Conservation (phyloP, 495 filamentous ascomycete genomes). For the Amniculicola lignicola region DNA sequence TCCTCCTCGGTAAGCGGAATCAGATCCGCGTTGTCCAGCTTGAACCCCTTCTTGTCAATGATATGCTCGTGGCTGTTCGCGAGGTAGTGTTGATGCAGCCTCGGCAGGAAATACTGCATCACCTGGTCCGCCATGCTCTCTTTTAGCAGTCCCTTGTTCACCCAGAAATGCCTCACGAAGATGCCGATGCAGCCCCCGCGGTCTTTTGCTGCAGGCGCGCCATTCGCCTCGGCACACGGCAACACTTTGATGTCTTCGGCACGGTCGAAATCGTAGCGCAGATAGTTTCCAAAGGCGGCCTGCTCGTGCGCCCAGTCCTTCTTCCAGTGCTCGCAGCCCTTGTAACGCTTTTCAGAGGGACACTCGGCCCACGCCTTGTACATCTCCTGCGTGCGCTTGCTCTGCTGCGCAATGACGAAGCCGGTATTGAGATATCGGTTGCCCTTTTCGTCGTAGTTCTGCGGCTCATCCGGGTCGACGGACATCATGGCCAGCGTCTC, state of each 20-base stretch:
- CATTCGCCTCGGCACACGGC: conserved; percentile 44
- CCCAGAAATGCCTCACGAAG: conserved; percentile 34
- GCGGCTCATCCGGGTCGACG: conserved; percentile 32
- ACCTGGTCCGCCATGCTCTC: conserved; percentile 18
- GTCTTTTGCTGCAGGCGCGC: conserved; percentile 26
- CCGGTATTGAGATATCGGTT: conserved; percentile 44
- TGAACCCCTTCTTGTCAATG: conserved; percentile 28
- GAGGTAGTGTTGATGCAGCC: conserved; percentile 26
- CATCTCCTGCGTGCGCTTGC: conserved; percentile 41
- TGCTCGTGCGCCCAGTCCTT: conserved; percentile 44
- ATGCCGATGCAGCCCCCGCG: conserved; percentile 31
- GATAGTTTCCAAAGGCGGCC: conserved; percentile 42
- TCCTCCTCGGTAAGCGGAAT: conserved; percentile 25
- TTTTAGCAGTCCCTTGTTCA: conserved; percentile 25
- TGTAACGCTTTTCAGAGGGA: conserved; percentile 36
- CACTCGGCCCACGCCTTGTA: conserved; percentile 44
- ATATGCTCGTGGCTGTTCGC: conserved; percentile 15
- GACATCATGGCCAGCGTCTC: conserved; percentile 49
- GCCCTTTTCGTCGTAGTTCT: conserved; percentile 39
- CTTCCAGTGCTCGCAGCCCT: conserved; percentile 39
- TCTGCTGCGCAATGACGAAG: conserved; percentile 44
- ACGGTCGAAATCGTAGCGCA: conserved; percentile 42
- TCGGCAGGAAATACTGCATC: conserved; percentile 33
- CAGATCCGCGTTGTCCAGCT: conserved; percentile 23
- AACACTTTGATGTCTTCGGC: conserved; percentile 42